phyloP scores from a whole-genome alignment of 1,284 basidiomycete species.

The Ustanciosporium gigantosporum region DNA sequence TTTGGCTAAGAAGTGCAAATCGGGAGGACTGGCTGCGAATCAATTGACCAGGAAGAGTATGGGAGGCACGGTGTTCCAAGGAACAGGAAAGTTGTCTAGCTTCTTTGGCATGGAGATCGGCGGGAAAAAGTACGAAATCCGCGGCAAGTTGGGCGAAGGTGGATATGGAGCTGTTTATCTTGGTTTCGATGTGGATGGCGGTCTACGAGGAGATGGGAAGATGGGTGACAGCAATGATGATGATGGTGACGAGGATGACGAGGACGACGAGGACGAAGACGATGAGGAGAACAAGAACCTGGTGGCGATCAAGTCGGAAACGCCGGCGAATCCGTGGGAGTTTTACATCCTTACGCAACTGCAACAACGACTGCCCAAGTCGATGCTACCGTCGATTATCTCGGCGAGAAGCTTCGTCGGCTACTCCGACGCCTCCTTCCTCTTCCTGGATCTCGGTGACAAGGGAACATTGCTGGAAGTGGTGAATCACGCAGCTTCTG shows the following conservation, averaged over 20 bases:
- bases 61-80: constrained; percentile 37
- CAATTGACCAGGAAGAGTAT: constrained; percentile 55
- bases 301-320: constrained; percentile 90
- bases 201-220: no score
- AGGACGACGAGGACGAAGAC: constrained; percentile 64
- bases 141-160: constrained; percentile 91
- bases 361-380: constrained; percentile 62
- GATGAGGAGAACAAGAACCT: constrained; percentile 67
- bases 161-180: constrained; percentile 92
- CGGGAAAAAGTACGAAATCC: constrained; percentile 62
- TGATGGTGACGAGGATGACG: neutral
- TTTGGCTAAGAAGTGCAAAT: constrained; percentile 65
- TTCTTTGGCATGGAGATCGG: constrained; percentile 20
- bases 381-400: constrained; percentile 40
- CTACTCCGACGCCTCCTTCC: constrained; percentile 78
- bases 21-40: constrained; percentile 32
- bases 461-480: constrained; percentile 92
- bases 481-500: constrained; percentile 71
- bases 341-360: constrained; percentile 82
- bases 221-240: neutral
- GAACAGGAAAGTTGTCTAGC: constrained; percentile 11
- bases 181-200: constrained; percentile 64
- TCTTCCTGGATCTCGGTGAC: constrained; percentile 82
- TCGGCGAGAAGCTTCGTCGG: constrained; percentile 46
- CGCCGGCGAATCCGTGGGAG: constrained; percentile 88